A percentile compares a stretch with the other conserved stretches of the same genome.
Evolutionary conservation across 306 rosid genomes (phyloP).

Genomic region (Acacia acuminata): DNA sequence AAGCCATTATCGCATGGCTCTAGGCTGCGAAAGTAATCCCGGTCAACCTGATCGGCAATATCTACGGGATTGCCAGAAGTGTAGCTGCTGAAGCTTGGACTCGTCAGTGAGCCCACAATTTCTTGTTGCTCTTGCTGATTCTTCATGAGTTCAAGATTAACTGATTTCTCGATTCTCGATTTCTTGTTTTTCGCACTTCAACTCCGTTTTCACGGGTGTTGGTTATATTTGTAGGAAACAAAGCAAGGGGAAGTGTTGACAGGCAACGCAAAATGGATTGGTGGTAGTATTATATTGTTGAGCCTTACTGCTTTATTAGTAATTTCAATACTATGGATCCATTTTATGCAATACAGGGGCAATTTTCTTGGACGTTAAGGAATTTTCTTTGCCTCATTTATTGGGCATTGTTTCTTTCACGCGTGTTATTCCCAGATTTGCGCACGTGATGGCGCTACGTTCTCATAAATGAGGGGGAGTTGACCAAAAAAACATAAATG

Average conservation of each 20-base stretch:
- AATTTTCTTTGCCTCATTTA: background rate
- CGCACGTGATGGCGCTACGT: too few relatives aligned
- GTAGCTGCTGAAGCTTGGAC: constrained; percentile 53
- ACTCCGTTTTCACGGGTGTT: background rate
- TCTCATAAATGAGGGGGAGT: background rate
- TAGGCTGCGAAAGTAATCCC: background rate
- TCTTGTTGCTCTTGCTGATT: constrained; percentile 13
- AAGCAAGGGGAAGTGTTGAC: background rate
- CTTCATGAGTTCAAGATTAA: constrained; percentile 4
- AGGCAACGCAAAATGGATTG: background rate
- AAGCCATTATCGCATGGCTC: constrained; percentile 31
- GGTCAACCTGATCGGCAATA: constrained; percentile 27
- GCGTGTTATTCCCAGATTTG: background rate
- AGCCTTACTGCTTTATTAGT: too few relatives aligned
- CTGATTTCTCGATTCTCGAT: background rate
- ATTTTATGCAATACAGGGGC: background rate
- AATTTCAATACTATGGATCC: too few relatives aligned
- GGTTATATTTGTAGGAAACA: constrained; percentile 14
- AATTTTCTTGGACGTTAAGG: background rate
- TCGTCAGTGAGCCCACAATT: constrained; percentile 19
- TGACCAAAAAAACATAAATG: too few relatives aligned
- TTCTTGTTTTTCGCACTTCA: background rate
- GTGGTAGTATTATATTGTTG: too few relatives aligned
- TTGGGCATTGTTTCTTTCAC: background rate
- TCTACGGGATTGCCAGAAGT: constrained; percentile 26